Percentiles rank a stretch among this genome's conserved stretches.
phyloP scores from a whole-genome alignment of 192 early-diverging fungal genomes.

The Spinellus fusiger region DNA sequence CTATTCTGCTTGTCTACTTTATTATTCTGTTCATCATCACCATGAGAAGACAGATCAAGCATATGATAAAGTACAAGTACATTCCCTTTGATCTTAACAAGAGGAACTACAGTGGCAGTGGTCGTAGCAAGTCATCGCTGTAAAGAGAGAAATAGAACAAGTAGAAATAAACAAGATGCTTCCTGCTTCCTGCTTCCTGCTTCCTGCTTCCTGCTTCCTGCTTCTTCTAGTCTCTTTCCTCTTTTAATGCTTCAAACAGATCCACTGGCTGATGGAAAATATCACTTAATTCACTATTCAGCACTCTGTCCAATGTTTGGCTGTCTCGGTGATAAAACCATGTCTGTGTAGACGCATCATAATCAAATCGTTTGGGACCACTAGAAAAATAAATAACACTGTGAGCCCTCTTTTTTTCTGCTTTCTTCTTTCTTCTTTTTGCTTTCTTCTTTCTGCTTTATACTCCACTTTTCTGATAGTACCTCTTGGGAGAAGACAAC shows the following conservation, averaged over 20 bases:
- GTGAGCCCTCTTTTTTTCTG: background rate
- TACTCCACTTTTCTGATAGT: background rate
- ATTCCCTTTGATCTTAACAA: conserved; percentile 82
- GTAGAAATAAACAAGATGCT: background rate
- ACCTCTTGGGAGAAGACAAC: conserved; percentile 84
- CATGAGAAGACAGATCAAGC: conserved; percentile 94
- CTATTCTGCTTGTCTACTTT: conserved; percentile 96
- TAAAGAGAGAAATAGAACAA: background rate
- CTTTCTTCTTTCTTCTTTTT: background rate
- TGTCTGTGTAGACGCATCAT: conserved; percentile 39
- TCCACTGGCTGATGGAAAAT: conserved; percentile 37
- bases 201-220: background rate
- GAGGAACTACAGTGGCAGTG: conserved; percentile 47
- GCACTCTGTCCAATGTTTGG: conserved; percentile 58
- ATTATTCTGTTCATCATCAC: conserved; percentile 88
- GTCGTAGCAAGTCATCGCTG: background rate
- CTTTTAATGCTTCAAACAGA: conserved; percentile 28
- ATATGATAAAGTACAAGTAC: conserved; percentile 96
- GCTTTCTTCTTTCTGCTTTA: background rate
- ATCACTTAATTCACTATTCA: conserved; percentile 62
- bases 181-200: background rate
- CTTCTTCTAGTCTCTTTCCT: background rate
- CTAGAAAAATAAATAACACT: conserved; percentile 30
- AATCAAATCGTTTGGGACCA: conserved; percentile 86
- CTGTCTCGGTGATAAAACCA: conserved; percentile 79